Base-by-base conservation (phyloP, 306 rosid genomes). In the Urtica urens region DNA sequence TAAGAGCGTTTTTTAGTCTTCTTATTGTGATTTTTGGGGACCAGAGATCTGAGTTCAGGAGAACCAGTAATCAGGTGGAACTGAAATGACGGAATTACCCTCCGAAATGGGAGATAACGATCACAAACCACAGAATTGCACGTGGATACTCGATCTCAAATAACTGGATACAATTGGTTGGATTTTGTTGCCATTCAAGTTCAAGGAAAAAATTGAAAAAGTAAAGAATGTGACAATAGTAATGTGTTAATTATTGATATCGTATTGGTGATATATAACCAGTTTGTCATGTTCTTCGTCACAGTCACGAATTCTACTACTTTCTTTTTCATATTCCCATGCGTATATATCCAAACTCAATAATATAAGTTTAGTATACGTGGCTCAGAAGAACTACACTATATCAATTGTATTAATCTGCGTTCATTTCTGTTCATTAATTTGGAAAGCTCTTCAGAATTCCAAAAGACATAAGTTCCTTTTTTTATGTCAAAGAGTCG, bases 111-210 rank as follows among this genome's bases (percentile, higher is more conserved):
- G 0, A 43, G 29, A 10, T 1, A 39, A 28, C 28, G 29, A 26
- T n/a, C n/a, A 9, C 39, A 46, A 53, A 33, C 69, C 57, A 67
- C 66, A 53, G 22, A 47, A 22, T 38, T 23, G 62, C 77, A 56
- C 59, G 48, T 59, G 58, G 51, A 5, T 5, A 22, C 37, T 28
- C 14, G 13, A 15, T 25, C 13, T 6, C 1, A n/a, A n/a, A n/a
- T n/a, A n/a, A n/a, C n/a, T n/a, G n/a, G 28, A 20, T 2, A 16
- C 18, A 13, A 20, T 17, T 40, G 15, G 26, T 2, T 9, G 49
- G 27, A 12, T 9, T 43, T 4, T 1, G 18, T 43, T 21, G 15
- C 3, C 42, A 9, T 38, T 6, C 7, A 38, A 38, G 1, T 8
- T 6, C 13, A 12, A 13, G 7, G 4, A 38, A 3, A n/a, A n/a